Conservation (phyloP, 257 asterid genomes). For the Schizonepeta tenuifolia region DNA sequence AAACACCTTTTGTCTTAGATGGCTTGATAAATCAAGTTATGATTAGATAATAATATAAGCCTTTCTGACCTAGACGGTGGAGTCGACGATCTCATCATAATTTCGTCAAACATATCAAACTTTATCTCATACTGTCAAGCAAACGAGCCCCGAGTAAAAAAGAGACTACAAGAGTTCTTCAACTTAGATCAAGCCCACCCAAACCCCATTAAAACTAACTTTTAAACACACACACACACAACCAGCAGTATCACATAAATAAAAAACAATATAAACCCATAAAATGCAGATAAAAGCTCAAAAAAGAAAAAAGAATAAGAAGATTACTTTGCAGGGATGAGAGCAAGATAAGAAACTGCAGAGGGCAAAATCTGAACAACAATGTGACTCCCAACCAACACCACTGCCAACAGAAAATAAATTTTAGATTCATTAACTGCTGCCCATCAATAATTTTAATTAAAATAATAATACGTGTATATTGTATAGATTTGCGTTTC, state of each 20-base stretch:
- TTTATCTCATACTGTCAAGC: too few species aligned
- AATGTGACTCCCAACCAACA: conserved; percentile 80
- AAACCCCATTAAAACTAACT: conserved; percentile 7
- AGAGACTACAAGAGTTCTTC: too few species aligned
- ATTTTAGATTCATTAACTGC: too few species aligned
- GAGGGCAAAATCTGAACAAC: conserved; percentile 81
- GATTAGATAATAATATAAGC: too few species aligned
- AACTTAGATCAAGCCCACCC: conserved; percentile 6
- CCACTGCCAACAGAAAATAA: conserved; percentile 86
- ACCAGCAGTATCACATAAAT: conserved; percentile 6
- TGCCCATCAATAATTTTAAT: too few species aligned
- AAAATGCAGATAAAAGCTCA: conserved; percentile 8
- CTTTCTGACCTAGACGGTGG: too few species aligned
- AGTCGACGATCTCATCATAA: not conserved
- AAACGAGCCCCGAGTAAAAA: too few species aligned
- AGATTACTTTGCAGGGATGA: conserved; percentile 90
- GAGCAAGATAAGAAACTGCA: conserved; percentile 83
- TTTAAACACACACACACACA: not conserved
- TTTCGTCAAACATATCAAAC: not conserved
- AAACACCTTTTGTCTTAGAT: too few species aligned
- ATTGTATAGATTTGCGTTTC: too few species aligned
- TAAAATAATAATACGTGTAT: too few species aligned
- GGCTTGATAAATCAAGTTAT: too few species aligned
- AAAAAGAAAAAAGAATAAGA: not conserved
- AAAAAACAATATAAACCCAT: not conserved